Evolutionary conservation across 257 asterid genomes (phyloP), one percentile per base, ranked within the genome.

Genomic region (Scutellaria galericulata): DNA sequence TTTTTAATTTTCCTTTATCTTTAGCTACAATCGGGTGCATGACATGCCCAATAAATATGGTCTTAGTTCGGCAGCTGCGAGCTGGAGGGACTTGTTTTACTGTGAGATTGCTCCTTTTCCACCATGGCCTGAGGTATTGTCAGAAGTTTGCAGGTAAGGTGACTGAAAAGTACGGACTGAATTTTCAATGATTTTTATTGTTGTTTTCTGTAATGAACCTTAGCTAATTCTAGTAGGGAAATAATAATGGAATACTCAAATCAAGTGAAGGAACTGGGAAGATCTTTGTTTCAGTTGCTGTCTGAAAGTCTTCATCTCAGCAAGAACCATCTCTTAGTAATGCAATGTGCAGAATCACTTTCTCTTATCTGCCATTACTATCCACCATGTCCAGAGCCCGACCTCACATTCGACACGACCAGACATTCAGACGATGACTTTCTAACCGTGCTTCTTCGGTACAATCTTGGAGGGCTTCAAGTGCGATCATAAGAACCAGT

Each of bases 321-420:
- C 42, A 22, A 39, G 1, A 62, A 69, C 7, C 79, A 79, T 14
- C 74, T 83, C 6, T 11, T 47, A 37, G 73, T 77, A 1, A 73
- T 83, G 53, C 83, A 70, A 44, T 83, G 84, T 40, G 80, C 71
- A 0, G 76, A 74, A 3, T 80, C 81, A 5, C 74, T 74, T 7
- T 8, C 4, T 24, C 6, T 78, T 0, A 6, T 45, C 35, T 67
- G 79, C 20, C 87, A 83, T 61, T 83, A 83, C 73, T 83, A 78
- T 44, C 84, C 87, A 2, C 22, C 82, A 9, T 85, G 90, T 59
- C 90, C 87, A 0, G 72, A 82, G 44, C 85, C 86, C 1, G 81
- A 80, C n/a, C 20, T 66, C 37, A 74, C 88, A 47, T 47, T 9
- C n/a, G 88, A 81, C 55, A 15, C 69, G 0, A 63, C 58, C 9